Evolutionary conservation across 2,329 filamentous ascomycete species (phyloP).

Genomic region (Hymenoscyphus linearis): DNA sequence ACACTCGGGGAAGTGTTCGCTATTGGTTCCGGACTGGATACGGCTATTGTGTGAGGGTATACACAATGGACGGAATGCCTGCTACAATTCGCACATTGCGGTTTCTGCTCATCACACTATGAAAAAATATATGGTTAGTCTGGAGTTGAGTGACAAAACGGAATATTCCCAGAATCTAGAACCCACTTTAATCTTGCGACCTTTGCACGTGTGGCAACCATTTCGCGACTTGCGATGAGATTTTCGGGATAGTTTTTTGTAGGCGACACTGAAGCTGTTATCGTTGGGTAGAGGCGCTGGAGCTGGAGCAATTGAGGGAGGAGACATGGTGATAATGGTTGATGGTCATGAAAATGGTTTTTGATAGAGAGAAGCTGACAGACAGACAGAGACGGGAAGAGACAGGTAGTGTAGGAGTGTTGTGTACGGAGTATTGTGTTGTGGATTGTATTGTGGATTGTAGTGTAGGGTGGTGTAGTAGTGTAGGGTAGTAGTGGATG

Average conservation of each 20-base stretch:
- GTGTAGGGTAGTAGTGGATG: not conserved
- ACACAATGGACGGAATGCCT: conserved; percentile 6
- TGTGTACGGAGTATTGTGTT: no score
- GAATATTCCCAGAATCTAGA: not conserved
- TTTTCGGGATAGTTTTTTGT: conserved; percentile 7
- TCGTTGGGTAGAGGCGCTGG: not conserved
- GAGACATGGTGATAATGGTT: not conserved
- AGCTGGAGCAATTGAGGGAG: not conserved
- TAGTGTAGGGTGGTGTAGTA: not conserved
- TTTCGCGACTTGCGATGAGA: conserved; percentile 12
- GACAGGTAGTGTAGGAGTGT: not conserved
- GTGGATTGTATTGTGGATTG: not conserved
- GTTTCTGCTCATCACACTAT: conserved; percentile 36
- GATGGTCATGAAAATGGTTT: not conserved
- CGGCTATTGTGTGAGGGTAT: not conserved
- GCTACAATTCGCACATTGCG: conserved; percentile 33
- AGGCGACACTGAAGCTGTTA: not conserved
- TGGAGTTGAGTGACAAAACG: not conserved
- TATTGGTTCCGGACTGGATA: conserved; percentile 1
- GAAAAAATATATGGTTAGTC: not conserved
- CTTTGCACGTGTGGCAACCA: conserved; percentile 11
- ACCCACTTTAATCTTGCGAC: conserved; percentile 9
- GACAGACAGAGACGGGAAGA: not conserved
- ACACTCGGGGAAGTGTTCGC: not conserved
- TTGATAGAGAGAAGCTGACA: not conserved